phyloP scores from a whole-genome alignment of 805 yeast genomes.

The Candida pseudofarinosa region DNA sequence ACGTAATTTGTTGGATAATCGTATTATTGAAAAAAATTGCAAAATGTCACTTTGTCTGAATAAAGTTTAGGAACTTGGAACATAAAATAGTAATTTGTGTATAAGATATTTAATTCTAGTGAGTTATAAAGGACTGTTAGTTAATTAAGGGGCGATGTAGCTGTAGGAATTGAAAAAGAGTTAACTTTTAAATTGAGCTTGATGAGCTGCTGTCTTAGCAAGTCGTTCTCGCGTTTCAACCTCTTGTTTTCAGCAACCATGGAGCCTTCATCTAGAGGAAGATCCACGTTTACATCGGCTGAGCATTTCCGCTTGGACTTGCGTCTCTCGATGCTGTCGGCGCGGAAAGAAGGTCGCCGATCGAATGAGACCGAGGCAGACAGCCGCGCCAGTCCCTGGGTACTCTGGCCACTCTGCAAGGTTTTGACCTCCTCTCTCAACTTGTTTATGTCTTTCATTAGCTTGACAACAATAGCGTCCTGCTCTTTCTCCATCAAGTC shows the following conservation, averaged over 20 bases:
- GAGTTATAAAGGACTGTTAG: too few relatives aligned
- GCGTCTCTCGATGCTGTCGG: background rate
- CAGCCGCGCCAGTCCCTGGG: background rate
- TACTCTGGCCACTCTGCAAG: conserved; percentile 17
- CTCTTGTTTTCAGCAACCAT: conserved; percentile 9
- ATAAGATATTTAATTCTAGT: too few relatives aligned
- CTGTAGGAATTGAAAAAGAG: background rate
- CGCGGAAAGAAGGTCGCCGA: background rate
- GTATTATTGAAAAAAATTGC: too few relatives aligned
- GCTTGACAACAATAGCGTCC: conserved; percentile 65
- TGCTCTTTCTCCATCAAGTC: conserved; percentile 70
- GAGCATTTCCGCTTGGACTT: background rate
- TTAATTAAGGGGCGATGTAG: background rate
- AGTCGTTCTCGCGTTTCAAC: conserved; percentile 8
- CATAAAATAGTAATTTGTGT: too few relatives aligned
- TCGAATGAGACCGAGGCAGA: background rate
- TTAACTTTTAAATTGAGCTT: conserved; percentile 3
- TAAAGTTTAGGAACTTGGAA: too few relatives aligned
- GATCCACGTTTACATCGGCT: background rate
- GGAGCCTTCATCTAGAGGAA: background rate
- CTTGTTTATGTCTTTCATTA: conserved; percentile 57
- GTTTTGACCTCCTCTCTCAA: conserved; percentile 51
- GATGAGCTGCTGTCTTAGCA: conserved; percentile 5
- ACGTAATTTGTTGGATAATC: too few relatives aligned
- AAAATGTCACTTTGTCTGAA: too few relatives aligned